Evolutionary conservation across 2,329 filamentous ascomycete genomes (phyloP).

Genomic region (Sarocladiaceae sp.): DNA sequence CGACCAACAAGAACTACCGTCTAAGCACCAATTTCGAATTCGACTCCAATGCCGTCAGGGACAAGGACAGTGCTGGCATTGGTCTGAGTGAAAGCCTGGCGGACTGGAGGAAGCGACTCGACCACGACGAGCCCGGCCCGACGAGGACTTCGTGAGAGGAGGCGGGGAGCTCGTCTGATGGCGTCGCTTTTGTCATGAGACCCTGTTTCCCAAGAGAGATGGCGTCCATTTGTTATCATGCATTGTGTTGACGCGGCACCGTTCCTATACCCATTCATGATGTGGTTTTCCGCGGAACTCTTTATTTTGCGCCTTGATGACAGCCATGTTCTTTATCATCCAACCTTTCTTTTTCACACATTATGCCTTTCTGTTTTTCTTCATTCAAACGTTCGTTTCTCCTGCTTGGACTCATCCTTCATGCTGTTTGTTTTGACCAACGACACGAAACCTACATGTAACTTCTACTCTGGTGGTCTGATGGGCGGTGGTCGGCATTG

Average conservation of each 20-base stretch:
- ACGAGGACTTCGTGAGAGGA: constrained; percentile 4
- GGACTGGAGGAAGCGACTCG: constrained; percentile 74
- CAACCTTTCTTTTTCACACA: no score
- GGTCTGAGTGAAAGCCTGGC: constrained; percentile 66
- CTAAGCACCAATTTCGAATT: constrained; percentile 87
- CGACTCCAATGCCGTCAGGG: constrained; percentile 44
- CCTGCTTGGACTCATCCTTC: not conserved
- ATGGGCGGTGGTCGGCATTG: no score
- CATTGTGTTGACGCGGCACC: constrained; percentile 8
- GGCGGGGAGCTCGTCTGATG: no score
- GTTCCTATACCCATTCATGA: constrained; percentile 23
- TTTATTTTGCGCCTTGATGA: constrained; percentile 6
- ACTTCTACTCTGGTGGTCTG: no score
- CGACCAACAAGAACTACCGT: constrained; percentile 90
- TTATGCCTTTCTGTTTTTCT: not conserved
- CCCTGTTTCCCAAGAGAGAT: no score
- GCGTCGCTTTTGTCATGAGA: not conserved
- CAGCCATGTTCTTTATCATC: constrained; percentile 1
- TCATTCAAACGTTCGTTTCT: not conserved
- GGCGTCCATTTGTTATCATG: constrained; percentile 9
- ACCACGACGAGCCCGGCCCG: constrained; percentile 37
- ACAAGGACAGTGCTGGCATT: constrained; percentile 34
- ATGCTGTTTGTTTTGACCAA: no score
- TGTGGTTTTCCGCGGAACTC: constrained; percentile 16
- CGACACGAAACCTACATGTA: no score